Percentiles rank a stretch among this genome's conserved stretches.
phyloP scores from a whole-genome alignment of 768 basidiomycete genomes.

The Panellus pusillus region DNA sequence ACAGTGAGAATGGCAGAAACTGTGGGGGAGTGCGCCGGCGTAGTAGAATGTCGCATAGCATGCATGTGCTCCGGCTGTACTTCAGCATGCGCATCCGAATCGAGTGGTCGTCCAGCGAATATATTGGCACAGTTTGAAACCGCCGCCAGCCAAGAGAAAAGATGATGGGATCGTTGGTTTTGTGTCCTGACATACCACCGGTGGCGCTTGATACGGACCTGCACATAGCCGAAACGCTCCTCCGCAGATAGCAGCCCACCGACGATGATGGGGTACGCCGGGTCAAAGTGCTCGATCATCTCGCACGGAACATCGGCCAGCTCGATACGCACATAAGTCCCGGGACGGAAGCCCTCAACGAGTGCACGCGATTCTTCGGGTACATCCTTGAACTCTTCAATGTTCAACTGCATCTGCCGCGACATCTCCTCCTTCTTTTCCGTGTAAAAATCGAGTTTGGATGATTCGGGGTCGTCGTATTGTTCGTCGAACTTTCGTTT shows the following conservation, averaged over 20 bases:
- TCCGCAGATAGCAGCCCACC: constrained; percentile 90
- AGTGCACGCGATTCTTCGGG: constrained; percentile 75
- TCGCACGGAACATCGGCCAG: constrained; percentile 84
- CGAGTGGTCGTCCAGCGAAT: constrained; percentile 95
- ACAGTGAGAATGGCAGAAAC: too few species aligned
- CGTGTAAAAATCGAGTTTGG: constrained; percentile 86
- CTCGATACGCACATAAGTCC: constrained; percentile 91
- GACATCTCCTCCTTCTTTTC: constrained; percentile 92
- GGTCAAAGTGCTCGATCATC: constrained; percentile 91
- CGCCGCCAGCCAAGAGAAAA: constrained; percentile 97
- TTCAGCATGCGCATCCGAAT: constrained; percentile 99
- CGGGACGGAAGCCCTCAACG: constrained; percentile 89
- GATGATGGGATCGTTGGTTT: constrained; percentile 96
- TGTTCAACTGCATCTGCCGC: constrained; percentile 78
- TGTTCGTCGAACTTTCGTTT: constrained; percentile 97
- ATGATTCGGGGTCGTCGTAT: constrained; percentile 84
- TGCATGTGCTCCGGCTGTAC: constrained; percentile 99
- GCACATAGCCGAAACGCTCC: constrained; percentile 89
- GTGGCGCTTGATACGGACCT: constrained; percentile 95
- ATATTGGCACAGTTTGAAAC: constrained; percentile 93
- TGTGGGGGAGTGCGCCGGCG: too few species aligned
- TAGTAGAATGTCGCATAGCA: constrained; percentile 95
- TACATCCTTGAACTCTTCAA: constrained; percentile 79
- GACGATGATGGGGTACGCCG: constrained; percentile 85
- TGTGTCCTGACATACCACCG: constrained; percentile 88